phyloP scores from a whole-genome alignment of 1,139 yeast genomes.

The Hanseniaspora sp. region DNA sequence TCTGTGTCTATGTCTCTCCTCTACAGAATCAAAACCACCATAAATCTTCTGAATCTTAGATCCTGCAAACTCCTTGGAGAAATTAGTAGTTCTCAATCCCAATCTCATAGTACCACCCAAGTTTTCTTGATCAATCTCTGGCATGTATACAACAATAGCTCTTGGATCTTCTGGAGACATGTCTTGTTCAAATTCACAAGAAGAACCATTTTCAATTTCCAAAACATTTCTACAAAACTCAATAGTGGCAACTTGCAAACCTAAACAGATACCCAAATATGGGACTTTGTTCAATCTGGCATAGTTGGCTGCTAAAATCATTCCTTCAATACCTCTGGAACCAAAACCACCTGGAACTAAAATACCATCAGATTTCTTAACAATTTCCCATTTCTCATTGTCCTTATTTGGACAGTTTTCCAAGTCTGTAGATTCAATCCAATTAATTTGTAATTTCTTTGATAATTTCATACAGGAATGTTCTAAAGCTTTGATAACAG shows the following conservation, averaged over 20 bases:
- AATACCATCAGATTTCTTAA: conserved; percentile 93
- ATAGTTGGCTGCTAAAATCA: conserved; percentile 94
- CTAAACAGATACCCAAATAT: conserved; percentile 92
- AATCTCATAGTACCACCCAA: conserved; percentile 99
- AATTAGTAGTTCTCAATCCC: conserved; percentile 82
- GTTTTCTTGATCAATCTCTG: conserved; percentile 89
- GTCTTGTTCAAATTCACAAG: conserved; percentile 70
- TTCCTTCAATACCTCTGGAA: conserved; percentile 93
- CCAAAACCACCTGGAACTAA: conserved; percentile 99
- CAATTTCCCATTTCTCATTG: conserved; percentile 91
- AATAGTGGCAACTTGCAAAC: conserved; percentile 93
- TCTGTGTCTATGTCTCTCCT: conserved; percentile 97
- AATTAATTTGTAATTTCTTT: conserved; percentile 71
- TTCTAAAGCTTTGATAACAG: conserved; percentile 90
- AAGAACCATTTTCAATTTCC: conserved; percentile 58
- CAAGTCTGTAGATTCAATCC: conserved; percentile 92
- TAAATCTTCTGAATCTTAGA: conserved; percentile 69
- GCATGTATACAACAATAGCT: conserved; percentile 92
- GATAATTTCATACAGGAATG: conserved; percentile 87
- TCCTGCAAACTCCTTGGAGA: conserved; percentile 53
- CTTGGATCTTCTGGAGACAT: conserved; percentile 42
- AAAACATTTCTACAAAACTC: conserved; percentile 80
- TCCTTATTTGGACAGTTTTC: conserved; percentile 68
- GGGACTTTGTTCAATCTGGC: conserved; percentile 94
- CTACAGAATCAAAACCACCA: conserved; percentile 57